These are phyloP conservation scores for Russula abietina DNA, from an alignment of 768 basidiomycete species.

Conservation along the genomic window DNA sequence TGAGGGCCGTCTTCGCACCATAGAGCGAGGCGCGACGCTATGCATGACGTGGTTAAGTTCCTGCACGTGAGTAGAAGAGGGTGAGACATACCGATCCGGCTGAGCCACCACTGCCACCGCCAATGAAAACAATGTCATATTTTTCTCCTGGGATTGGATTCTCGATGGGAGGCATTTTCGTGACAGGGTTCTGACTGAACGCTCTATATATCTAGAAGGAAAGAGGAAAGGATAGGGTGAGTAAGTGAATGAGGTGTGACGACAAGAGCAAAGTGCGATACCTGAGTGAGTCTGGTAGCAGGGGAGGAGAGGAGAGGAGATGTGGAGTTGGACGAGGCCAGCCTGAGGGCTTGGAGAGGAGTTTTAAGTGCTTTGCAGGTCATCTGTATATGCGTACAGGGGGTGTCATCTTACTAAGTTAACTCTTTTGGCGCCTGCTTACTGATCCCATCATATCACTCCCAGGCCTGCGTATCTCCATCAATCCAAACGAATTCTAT, in stretches of 20 bases:
- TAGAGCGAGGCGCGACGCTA: constrained; percentile 89
- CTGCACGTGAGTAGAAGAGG: background rate
- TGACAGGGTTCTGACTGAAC: constrained; percentile 35
- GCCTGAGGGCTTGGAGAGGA: constrained; percentile 4
- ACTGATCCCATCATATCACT: too few species aligned
- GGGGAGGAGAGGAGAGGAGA: constrained; percentile 1
- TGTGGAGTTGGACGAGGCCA: too few species aligned
- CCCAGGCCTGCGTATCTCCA: too few species aligned
- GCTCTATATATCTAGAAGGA: constrained; percentile 41
- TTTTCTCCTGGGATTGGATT: constrained; percentile 51
- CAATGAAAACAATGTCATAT: constrained; percentile 85
- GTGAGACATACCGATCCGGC: constrained; percentile 67
- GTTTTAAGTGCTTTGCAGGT: background rate
- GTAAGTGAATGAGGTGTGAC: background rate
- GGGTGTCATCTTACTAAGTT: too few species aligned
- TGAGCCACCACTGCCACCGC: constrained; percentile 91
- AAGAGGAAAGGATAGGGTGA: background rate
- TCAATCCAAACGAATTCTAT: too few species aligned
- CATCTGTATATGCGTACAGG: too few species aligned
- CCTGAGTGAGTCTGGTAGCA: constrained; percentile 16
- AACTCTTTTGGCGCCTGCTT: too few species aligned
- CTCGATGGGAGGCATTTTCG: constrained; percentile 68
- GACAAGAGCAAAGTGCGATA: background rate
- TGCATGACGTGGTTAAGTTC: constrained; percentile 8
- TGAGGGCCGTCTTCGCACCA: constrained; percentile 87